Evolutionary conservation across 805 yeast genomes (phyloP).

Genomic region (Priceomyces medius): DNA sequence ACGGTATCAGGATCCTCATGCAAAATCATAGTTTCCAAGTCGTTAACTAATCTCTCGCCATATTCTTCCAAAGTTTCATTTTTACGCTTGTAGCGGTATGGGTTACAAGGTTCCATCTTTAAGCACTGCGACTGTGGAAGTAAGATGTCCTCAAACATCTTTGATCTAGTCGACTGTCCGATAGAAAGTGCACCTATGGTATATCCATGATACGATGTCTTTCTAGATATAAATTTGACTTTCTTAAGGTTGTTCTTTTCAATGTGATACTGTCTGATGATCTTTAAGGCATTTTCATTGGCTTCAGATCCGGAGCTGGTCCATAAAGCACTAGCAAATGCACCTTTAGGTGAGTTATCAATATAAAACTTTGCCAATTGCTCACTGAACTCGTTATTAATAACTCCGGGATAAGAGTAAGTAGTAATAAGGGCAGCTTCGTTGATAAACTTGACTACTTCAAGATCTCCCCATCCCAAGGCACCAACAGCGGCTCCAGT

Average conservation of each 20-base stretch:
- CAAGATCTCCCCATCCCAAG: constrained; percentile 31
- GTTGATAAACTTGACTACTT: constrained; percentile 16
- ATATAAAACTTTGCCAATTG: constrained; percentile 24
- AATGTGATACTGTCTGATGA: constrained; percentile 24
- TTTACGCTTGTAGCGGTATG: constrained; percentile 28
- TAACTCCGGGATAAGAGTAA: constrained; percentile 24
- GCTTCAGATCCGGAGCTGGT: constrained; percentile 33
- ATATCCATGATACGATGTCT: constrained; percentile 29
- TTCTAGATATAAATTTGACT: constrained; percentile 24
- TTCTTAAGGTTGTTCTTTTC: constrained; percentile 24
- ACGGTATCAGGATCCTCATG: constrained; percentile 29
- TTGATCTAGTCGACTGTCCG: constrained; percentile 17
- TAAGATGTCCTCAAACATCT: constrained; percentile 21
- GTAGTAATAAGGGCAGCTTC: constrained; percentile 22
- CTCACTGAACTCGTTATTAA: constrained; percentile 24
- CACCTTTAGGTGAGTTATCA: constrained; percentile 43
- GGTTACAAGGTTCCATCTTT: constrained; percentile 22
- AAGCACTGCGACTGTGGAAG: constrained; percentile 16
- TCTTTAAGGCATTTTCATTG: constrained; percentile 28
- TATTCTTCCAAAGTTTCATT: constrained; percentile 23
- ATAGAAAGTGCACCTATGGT: constrained; percentile 27
- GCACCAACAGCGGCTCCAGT: constrained; percentile 37
- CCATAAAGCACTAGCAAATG: constrained; percentile 43
- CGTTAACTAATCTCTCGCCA: constrained; percentile 19
- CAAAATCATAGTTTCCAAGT: constrained; percentile 22